Percentiles rank a stretch among this genome's conserved stretches.
These are phyloP conservation scores for Talaromyces sp. DNA, from an alignment of 2,329 filamentous ascomycete species.

Conservation along the genomic window DNA sequence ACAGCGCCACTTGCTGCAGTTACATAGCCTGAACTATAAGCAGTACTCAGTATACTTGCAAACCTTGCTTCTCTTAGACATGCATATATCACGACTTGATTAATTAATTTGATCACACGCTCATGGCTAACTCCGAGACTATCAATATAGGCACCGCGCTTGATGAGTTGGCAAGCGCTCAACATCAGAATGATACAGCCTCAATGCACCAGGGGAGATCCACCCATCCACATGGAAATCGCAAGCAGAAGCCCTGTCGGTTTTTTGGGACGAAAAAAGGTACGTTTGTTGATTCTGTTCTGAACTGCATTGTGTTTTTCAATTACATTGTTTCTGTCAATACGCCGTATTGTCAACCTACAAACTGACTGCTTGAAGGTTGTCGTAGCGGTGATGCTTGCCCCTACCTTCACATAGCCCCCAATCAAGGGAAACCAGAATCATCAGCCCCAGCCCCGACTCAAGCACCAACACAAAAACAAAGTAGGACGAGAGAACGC, in stretches of 20 bases:
- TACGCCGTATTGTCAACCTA: conserved; percentile 13
- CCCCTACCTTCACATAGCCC: conserved; percentile 48
- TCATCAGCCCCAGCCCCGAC: conserved; percentile 20
- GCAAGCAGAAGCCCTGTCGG: conserved; percentile 30
- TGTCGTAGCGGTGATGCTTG: conserved; percentile 54
- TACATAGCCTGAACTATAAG: conserved; percentile 9
- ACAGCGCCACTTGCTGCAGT: conserved; percentile 9
- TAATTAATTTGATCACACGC: conserved; percentile 23
- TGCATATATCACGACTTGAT: background rate
- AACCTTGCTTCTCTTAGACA: background rate
- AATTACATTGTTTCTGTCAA: conserved; percentile 17
- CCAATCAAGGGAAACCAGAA: conserved; percentile 12
- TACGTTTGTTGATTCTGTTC: conserved; percentile 25
- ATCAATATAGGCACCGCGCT: conserved; percentile 17
- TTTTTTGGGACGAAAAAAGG: conserved; percentile 41
- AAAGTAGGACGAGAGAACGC: background rate
- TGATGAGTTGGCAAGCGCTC: conserved; percentile 27
- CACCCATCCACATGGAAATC: conserved; percentile 21
- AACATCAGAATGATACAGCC: conserved; percentile 22
- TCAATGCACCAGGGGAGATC: conserved; percentile 14
- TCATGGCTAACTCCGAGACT: conserved; percentile 20
- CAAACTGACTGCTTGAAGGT: conserved; percentile 33
- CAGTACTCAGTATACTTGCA: background rate
- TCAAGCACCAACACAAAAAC: conserved; percentile 11
- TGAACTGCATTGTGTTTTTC: conserved; percentile 16